phyloP scores from a whole-genome alignment of 2,329 filamentous ascomycete genomes.

The Endocalyx cinctus region DNA sequence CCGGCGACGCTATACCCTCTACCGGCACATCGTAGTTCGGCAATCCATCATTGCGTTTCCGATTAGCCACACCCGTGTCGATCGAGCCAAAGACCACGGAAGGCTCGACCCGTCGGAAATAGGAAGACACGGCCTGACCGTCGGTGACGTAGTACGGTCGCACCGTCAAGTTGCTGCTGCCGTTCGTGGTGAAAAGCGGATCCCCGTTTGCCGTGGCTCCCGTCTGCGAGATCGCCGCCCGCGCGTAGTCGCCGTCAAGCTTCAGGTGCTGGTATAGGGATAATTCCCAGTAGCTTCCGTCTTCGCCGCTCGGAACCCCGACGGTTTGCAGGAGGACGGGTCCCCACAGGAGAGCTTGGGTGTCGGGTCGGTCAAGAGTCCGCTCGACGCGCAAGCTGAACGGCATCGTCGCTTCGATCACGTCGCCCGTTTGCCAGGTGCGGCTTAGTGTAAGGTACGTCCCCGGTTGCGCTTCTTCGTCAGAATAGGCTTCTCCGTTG shows the following conservation, averaged over 20 bases:
- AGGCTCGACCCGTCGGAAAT: conserved; percentile 27
- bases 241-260: conserved; percentile 26
- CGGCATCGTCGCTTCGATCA: conserved; percentile 25
- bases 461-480: conserved; percentile 13
- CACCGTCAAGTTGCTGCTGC: conserved; percentile 13
- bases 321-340: conserved; percentile 25
- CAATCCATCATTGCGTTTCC: conserved; percentile 25
- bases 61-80: conserved; percentile 23
- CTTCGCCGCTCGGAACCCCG: conserved; percentile 17
- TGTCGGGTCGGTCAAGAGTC: conserved; percentile 26
- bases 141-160: conserved; percentile 28
- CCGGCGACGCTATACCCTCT: conserved; percentile 22
- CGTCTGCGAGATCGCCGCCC: conserved; percentile 17
- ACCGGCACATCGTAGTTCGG: conserved; percentile 27
- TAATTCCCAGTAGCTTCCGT: conserved; percentile 19
- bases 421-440: conserved; percentile 24
- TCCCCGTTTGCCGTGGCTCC: conserved; percentile 17
- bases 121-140: conserved; percentile 23
- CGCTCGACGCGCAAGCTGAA: conserved; percentile 26
- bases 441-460: conserved; percentile 26
- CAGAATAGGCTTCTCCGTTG: conserved; percentile 19
- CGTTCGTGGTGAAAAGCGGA: conserved; percentile 18
- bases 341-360: conserved; percentile 27
- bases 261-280: conserved; percentile 27
- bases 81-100: conserved; percentile 23